A percentile compares a stretch with the other conserved stretches of the same genome.
phyloP scores from a whole-genome alignment of 208 protist species.

The Lotmaria passim region DNA sequence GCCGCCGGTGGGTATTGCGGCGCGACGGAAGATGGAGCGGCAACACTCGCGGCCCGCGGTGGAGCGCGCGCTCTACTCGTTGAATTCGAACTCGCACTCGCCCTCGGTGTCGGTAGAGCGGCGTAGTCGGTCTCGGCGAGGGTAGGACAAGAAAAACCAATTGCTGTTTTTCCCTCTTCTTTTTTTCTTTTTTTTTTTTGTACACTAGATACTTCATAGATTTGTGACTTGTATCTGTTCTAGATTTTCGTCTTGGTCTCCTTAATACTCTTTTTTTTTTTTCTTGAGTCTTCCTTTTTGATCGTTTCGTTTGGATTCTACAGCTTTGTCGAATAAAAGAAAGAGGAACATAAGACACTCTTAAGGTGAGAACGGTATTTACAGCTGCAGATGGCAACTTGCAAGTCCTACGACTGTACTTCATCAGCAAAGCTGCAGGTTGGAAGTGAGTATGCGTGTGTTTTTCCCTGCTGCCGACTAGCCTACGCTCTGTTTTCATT shows the following conservation, averaged over 20 bases:
- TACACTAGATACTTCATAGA: slow-evolving; percentile 23
- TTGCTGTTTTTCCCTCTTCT: slow-evolving; percentile 26
- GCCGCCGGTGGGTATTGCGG: slow-evolving; percentile 58
- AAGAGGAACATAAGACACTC: too few relatives aligned
- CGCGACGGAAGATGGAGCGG: slow-evolving; percentile 54
- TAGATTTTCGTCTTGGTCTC: slow-evolving; percentile 1
- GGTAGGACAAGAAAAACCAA: slow-evolving; percentile 10
- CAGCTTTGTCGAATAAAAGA: neutral
- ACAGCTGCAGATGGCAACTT: too few relatives aligned
- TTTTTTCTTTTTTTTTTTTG: slow-evolving; percentile 21
- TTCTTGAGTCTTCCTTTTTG: slow-evolving; percentile 4
- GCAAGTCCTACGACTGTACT: too few relatives aligned
- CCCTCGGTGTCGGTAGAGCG: slow-evolving; percentile 33
- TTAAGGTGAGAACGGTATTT: too few relatives aligned
- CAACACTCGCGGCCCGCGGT: slow-evolving; percentile 42
- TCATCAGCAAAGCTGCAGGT: too few relatives aligned
- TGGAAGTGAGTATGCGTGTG: too few relatives aligned
- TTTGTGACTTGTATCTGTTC: slow-evolving; percentile 23
- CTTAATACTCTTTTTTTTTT: neutral
- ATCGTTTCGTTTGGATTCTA: neutral
- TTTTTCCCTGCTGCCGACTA: too few relatives aligned
- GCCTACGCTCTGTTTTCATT: too few relatives aligned
- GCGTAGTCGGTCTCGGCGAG: slow-evolving; percentile 47
- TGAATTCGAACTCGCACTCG: slow-evolving; percentile 58
- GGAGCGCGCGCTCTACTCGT: slow-evolving; percentile 63